These are phyloP conservation scores for Gilbertella persicaria DNA, from an alignment of 371 early-diverging fungal genomes.

Conservation along the genomic window DNA sequence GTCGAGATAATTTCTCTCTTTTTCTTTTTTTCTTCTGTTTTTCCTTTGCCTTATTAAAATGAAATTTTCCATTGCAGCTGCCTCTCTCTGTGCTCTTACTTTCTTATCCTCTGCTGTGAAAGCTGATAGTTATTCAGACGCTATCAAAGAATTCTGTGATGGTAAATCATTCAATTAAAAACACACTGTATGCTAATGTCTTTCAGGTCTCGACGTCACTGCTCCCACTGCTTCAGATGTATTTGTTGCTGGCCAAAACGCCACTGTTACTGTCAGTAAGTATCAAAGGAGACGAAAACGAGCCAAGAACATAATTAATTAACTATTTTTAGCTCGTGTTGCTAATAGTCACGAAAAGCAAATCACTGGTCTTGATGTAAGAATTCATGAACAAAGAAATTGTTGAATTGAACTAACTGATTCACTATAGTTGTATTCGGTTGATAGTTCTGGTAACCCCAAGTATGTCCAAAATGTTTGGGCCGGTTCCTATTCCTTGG, in stretches of 20 bases:
- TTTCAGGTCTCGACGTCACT: conserved; percentile 26
- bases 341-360: conserved; percentile 25
- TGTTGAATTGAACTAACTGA: not conserved
- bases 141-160: conserved; percentile 39
- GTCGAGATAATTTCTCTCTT: not conserved
- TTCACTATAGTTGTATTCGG: conserved; percentile 37
- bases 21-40: conserved; percentile 1
- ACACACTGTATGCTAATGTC: not conserved
- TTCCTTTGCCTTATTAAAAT: conserved; percentile 17
- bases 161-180: conserved; percentile 23
- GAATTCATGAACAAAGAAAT: not conserved
- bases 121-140: conserved; percentile 43
- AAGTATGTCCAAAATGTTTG: conserved; percentile 30
- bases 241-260: conserved; percentile 22
- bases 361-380: conserved; percentile 36
- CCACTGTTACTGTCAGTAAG: conserved; percentile 36
- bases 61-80: conserved; percentile 48
- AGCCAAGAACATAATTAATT: not conserved
- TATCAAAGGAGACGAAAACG: not conserved
- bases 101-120: conserved; percentile 22
- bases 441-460: conserved; percentile 16
- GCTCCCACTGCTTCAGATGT: conserved; percentile 16
- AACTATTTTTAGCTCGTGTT: conserved; percentile 23
- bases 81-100: conserved; percentile 31
- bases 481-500: conserved; percentile 25